These are phyloP conservation scores for Talaromyces nanjingensis DNA, from an alignment of 495 filamentous ascomycete genomes.

Conservation along the genomic window DNA sequence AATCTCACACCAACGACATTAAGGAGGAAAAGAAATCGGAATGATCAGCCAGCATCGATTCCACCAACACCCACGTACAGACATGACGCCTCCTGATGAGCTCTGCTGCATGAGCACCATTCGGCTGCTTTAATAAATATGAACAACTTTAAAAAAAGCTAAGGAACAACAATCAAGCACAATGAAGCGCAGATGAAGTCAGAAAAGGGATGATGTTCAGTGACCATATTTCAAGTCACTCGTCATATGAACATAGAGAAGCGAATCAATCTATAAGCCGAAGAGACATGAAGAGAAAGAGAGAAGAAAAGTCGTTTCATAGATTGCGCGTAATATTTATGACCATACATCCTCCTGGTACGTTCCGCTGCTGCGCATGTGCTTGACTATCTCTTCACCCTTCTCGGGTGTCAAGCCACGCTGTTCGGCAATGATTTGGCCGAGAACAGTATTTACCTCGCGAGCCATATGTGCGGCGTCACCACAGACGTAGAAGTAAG, in stretches of 20 bases:
- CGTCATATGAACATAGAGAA: not conserved
- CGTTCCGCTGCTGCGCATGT: constrained; percentile 84
- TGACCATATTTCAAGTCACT: not conserved
- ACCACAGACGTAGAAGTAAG: constrained; percentile 97
- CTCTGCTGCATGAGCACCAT: not conserved
- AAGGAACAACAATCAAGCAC: not conserved
- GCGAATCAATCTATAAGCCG: constrained; percentile 4
- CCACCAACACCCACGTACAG: not conserved
- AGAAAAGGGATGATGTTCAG: not conserved
- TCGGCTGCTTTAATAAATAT: not conserved
- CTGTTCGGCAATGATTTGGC: constrained; percentile 76
- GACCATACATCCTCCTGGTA: constrained; percentile 99
- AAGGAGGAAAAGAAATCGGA: not conserved
- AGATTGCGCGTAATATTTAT: constrained; percentile 34
- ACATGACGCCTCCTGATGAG: not conserved
- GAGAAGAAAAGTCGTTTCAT: constrained; percentile 13
- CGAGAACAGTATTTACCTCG: constrained; percentile 83
- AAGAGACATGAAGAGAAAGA: constrained; percentile 1
- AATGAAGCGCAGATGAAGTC: not conserved
- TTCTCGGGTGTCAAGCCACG: constrained; percentile 73
- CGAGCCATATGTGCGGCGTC: constrained; percentile 98
- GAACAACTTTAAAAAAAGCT: not conserved
- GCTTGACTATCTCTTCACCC: constrained; percentile 93
- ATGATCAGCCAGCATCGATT: not conserved
- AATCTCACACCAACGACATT: not conserved